These are phyloP conservation scores for Cotoneaster glaucophyllus DNA, from an alignment of 306 rosid genomes.

Conservation along the genomic window DNA sequence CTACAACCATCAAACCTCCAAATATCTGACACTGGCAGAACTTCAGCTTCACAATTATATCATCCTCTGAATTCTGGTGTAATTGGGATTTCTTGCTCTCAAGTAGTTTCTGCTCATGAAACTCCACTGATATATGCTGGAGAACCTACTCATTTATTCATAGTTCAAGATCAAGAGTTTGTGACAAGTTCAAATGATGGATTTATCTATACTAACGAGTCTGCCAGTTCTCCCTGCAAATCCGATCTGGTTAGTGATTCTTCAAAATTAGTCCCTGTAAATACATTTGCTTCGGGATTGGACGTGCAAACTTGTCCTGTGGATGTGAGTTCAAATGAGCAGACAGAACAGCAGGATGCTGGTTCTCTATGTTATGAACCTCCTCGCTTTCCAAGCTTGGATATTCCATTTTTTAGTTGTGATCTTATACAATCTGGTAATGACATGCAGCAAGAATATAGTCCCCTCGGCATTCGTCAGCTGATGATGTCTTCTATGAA, in stretches of 20 bases:
- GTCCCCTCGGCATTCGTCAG: slow-evolving; percentile 97
- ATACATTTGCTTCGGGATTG: slow-evolving; percentile 48
- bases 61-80: slow-evolving; percentile 31
- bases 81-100: slow-evolving; percentile 36
- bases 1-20: slow-evolving; percentile 34
- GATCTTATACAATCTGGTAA: slow-evolving; percentile 77
- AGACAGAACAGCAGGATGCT: slow-evolving; percentile 45
- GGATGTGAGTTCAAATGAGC: slow-evolving; percentile 33
- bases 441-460: slow-evolving; percentile 94
- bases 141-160: slow-evolving; percentile 45
- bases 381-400: slow-evolving; percentile 91
- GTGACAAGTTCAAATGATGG: slow-evolving; percentile 38
- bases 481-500: slow-evolving; percentile 86
- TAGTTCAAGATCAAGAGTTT: slow-evolving; percentile 47
- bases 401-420: slow-evolving; percentile 89
- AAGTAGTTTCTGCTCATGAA: slow-evolving; percentile 43
- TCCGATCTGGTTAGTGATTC: slow-evolving; percentile 37
- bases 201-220: slow-evolving; percentile 48
- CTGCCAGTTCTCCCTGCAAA: slow-evolving; percentile 42
- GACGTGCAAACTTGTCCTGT: slow-evolving; percentile 33
- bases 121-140: slow-evolving; percentile 30
- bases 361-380: slow-evolving; percentile 87
- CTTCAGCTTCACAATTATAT: slow-evolving; percentile 27
- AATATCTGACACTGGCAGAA: slow-evolving; percentile 35
- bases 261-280: slow-evolving; percentile 61